These are phyloP conservation scores for Dryas integrifolia DNA, from an alignment of 331 rosid species.

Conservation along the genomic window DNA sequence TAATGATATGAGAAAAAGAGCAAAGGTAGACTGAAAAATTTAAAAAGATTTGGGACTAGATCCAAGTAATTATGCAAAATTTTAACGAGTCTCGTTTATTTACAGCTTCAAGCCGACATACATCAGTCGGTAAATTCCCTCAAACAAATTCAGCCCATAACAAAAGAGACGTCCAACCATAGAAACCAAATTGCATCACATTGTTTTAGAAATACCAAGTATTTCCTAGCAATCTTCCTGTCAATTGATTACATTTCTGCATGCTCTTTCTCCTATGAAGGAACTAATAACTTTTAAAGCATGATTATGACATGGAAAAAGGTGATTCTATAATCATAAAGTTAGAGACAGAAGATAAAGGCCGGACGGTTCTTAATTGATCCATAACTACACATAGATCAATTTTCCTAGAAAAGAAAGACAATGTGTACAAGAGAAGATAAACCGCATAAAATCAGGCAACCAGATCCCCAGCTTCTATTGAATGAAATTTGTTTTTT, in stretches of 20 bases:
- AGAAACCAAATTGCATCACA: conserved; percentile 2
- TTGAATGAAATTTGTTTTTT: background rate
- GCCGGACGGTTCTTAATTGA: background rate
- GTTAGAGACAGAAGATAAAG: conserved; percentile 1
- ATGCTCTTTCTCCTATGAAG: background rate
- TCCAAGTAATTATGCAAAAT: background rate
- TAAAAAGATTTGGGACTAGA: background rate
- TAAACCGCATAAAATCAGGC: background rate
- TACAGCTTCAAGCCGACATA: background rate
- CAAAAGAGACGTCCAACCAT: background rate
- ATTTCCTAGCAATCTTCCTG: background rate
- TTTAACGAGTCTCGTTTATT: background rate
- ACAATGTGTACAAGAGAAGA: background rate
- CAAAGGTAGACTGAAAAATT: background rate
- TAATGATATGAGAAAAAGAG: background rate
- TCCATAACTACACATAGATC: background rate
- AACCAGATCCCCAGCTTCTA: conserved; percentile 7
- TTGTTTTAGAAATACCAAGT: background rate
- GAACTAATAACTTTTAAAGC: background rate
- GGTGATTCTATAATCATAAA: background rate
- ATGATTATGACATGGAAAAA: background rate
- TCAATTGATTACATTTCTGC: background rate
- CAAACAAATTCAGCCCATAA: conserved; percentile 12
- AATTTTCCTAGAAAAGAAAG: background rate
- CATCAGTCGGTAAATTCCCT: background rate